Percentiles rank a stretch among this genome's conserved stretches.
Conservation (phyloP, 192 early-diverging fungal genomes). For the Kickxella alabastrina region DNA sequence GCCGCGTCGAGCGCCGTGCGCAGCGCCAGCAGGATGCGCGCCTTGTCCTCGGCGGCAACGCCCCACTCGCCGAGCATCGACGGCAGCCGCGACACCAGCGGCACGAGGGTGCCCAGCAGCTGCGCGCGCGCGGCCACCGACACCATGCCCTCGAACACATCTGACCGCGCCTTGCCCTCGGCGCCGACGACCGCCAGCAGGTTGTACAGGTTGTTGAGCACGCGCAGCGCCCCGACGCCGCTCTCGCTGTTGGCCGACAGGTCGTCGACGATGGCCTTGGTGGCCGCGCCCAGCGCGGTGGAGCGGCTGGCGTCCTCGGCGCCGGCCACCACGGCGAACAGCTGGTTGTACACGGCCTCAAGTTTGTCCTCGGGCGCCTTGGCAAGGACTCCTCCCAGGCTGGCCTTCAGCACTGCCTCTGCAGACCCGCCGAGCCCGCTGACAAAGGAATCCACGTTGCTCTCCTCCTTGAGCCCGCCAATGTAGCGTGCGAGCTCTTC, state of each 20-base stretch:
- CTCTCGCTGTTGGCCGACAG: conserved; percentile 12
- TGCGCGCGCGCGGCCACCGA: conserved; percentile 61
- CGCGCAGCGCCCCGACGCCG: conserved; percentile 30
- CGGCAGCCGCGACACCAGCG: conserved; percentile 17
- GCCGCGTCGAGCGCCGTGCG: conserved; percentile 25
- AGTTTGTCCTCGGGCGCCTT: conserved; percentile 19
- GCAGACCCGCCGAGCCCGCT: conserved; percentile 38
- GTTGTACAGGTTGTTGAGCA: conserved; percentile 79
- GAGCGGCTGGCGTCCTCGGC: background rate
- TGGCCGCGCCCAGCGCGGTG: background rate
- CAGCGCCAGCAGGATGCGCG: conserved; percentile 55
- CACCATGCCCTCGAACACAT: conserved; percentile 71
- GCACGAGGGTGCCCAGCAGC: conserved; percentile 19
- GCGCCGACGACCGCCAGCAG: conserved; percentile 54
- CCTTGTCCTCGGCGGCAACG: conserved; percentile 55
- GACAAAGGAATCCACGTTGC: conserved; percentile 4
- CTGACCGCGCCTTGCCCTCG: conserved; percentile 57
- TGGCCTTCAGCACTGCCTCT: conserved; percentile 46
- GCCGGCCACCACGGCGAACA: conserved; percentile 25
- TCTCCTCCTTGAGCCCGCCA: conserved; percentile 10
- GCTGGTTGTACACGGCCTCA: conserved; percentile 45
- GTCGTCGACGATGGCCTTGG: conserved; percentile 11
- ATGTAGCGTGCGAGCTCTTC: conserved; percentile 70
- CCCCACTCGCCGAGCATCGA: conserved; percentile 30
- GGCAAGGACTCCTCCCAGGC: conserved; percentile 47